These are phyloP conservation scores for Candida argentea DNA, from an alignment of 805 yeast species.

Conservation along the genomic window DNA sequence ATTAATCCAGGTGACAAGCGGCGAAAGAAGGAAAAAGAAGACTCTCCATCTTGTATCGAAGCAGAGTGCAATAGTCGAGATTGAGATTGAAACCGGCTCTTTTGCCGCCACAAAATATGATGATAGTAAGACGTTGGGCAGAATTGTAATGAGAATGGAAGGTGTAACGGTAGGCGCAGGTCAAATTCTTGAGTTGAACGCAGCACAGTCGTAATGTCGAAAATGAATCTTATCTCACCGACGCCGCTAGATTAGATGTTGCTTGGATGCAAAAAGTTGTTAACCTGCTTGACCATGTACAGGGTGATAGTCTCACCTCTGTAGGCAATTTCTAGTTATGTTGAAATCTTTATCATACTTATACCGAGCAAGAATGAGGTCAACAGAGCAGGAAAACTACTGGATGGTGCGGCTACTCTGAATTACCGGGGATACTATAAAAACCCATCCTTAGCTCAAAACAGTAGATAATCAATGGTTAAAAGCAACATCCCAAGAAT, in stretches of 20 bases:
- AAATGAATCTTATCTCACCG: too few relatives aligned
- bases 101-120: constrained; percentile 44
- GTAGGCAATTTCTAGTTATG: too few relatives aligned
- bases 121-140: constrained; percentile 44
- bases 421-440: background rate
- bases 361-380: too few relatives aligned
- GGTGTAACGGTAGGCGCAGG: constrained; percentile 68
- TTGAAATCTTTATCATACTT: too few relatives aligned
- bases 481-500: constrained; percentile 47
- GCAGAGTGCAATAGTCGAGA: constrained; percentile 47
- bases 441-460: constrained; percentile 1
- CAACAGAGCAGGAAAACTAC: background rate
- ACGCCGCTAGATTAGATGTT: too few relatives aligned
- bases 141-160: constrained; percentile 61
- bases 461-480: constrained; percentile 38
- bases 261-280: too few relatives aligned
- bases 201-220: background rate
- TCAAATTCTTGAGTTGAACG: constrained; percentile 18
- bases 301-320: too few relatives aligned
- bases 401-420: background rate
- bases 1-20: constrained; percentile 21
- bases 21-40: constrained; percentile 14
- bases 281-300: too few relatives aligned
- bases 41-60: constrained; percentile 48
- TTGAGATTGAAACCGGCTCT: constrained; percentile 38